phyloP scores from a whole-genome alignment of 495 filamentous ascomycete species.

The Penicillium fimorum region DNA sequence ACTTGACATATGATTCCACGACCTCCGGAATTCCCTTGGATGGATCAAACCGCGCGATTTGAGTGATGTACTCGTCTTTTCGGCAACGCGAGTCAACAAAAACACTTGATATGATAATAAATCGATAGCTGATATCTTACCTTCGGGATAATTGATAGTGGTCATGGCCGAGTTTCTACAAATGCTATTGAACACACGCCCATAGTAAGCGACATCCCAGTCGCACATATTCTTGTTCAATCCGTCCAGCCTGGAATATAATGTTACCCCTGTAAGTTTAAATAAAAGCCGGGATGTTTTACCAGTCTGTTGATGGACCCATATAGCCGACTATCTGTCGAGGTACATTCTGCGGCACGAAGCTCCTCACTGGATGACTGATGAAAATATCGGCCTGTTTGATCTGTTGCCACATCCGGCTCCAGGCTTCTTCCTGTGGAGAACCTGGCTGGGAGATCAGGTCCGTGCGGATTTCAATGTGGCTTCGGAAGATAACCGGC shows the following conservation, averaged over 20 bases:
- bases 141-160: slow-evolving; percentile 63
- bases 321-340: slow-evolving; percentile 68
- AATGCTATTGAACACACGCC: slow-evolving; percentile 64
- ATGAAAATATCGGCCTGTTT: slow-evolving; percentile 75
- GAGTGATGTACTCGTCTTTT: slow-evolving; percentile 70
- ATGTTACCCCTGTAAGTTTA: slow-evolving; percentile 16
- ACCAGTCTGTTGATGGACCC: slow-evolving; percentile 84
- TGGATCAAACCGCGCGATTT: slow-evolving; percentile 84
- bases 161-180: slow-evolving; percentile 58
- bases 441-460: slow-evolving; percentile 59
- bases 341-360: slow-evolving; percentile 70
- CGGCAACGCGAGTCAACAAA: not conserved
- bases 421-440: slow-evolving; percentile 74
- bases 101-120: too few relatives aligned
- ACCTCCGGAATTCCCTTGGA: slow-evolving; percentile 84
- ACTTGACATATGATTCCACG: slow-evolving; percentile 71
- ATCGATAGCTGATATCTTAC: slow-evolving; percentile 27
- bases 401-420: slow-evolving; percentile 73
- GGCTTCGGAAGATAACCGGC: slow-evolving; percentile 75
- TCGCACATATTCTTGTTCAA: slow-evolving; percentile 74
- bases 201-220: slow-evolving; percentile 75
- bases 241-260: slow-evolving; percentile 64
- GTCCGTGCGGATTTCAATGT: slow-evolving; percentile 82
- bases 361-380: slow-evolving; percentile 74
- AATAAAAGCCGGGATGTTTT: not conserved